Percentiles rank a stretch among this genome's conserved stretches.
These are phyloP conservation scores for Gyromitra esculenta DNA, from an alignment of 2,329 filamentous ascomycete species.

Conservation along the genomic window DNA sequence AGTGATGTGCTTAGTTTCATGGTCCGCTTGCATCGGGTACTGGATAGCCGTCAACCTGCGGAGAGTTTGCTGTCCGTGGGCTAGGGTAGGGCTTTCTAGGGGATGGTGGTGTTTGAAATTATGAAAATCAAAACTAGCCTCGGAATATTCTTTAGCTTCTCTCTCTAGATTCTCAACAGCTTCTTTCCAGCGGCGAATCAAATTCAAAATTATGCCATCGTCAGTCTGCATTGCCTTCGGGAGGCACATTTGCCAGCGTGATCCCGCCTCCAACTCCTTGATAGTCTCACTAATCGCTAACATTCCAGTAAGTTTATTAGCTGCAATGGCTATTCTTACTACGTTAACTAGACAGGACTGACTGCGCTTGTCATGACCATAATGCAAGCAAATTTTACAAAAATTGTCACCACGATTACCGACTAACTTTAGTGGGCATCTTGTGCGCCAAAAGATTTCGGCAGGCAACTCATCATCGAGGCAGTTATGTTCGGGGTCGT, in stretches of 20 bases:
- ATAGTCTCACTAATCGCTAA: slow-evolving; percentile 6
- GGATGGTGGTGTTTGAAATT: slow-evolving; percentile 6
- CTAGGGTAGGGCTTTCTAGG: background rate
- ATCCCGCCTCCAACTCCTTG: slow-evolving; percentile 28
- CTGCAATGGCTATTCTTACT: slow-evolving; percentile 19
- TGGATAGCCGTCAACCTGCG: background rate
- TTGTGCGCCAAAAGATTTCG: slow-evolving; percentile 37
- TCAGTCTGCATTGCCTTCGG: slow-evolving; percentile 29
- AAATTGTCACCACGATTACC: slow-evolving; percentile 40
- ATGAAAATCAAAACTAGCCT: background rate
- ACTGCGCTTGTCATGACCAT: slow-evolving; percentile 47
- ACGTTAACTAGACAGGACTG: slow-evolving; percentile 39
- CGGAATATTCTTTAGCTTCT: background rate
- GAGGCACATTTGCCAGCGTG: slow-evolving; percentile 30
- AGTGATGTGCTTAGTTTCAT: background rate
- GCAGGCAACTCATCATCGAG: slow-evolving; percentile 23
- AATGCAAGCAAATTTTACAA: slow-evolving; percentile 50
- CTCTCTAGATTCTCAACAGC: slow-evolving; percentile 7
- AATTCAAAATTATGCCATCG: slow-evolving; percentile 7
- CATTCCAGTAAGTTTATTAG: slow-evolving; percentile 15
- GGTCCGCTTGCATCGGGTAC: slow-evolving; percentile 14
- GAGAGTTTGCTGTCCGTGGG: slow-evolving; percentile 10
- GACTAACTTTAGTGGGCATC: slow-evolving; percentile 36
- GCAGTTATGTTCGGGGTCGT: background rate
- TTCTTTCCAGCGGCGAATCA: slow-evolving; percentile 38